Conservation (phyloP, 129 eudicot genomes). For the Apium graveolens region DNA sequence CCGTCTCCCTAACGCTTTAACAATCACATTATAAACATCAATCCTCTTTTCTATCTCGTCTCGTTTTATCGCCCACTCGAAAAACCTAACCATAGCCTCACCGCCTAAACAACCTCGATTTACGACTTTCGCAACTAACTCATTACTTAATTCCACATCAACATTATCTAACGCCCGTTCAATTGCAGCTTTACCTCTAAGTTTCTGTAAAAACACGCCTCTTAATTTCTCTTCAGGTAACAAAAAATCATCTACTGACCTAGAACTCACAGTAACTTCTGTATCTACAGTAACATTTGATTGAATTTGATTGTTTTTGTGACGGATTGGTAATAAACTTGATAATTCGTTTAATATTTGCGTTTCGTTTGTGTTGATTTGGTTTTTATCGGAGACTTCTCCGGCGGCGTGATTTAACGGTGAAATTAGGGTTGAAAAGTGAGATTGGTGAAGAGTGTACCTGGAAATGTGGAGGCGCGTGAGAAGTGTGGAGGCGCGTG, state of each 20-base stretch:
- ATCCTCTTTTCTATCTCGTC: conserved; percentile 20
- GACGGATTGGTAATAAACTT: conserved; percentile 48
- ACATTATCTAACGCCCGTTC: conserved; percentile 37
- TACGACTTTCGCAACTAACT: conserved; percentile 56
- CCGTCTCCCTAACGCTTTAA: conserved; percentile 71
- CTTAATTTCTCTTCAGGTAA: conserved; percentile 63
- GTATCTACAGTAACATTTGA: neutral
- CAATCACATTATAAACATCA: conserved; percentile 38
- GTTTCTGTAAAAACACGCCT: conserved; percentile 68
- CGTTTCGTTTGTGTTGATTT: conserved; percentile 23
- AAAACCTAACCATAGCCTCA: conserved; percentile 51
- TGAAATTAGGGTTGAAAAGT: conserved; percentile 16
- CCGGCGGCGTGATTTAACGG: conserved; percentile 2
- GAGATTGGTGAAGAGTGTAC: conserved; percentile 6
- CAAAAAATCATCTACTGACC: conserved; percentile 39
- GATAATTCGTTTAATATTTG: conserved; percentile 47
- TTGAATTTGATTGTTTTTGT: conserved; percentile 13
- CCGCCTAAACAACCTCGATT: conserved; percentile 60
- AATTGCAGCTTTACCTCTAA: conserved; percentile 44
- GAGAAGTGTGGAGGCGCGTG: conserved; percentile 8
- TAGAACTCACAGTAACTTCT: conserved; percentile 12
- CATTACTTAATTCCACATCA: conserved; percentile 34
- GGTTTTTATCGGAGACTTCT: neutral
- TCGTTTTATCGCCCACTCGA: conserved; percentile 66
- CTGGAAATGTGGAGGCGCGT: conserved; percentile 17